Evolutionary conservation across 352 stramenopile genomes (phyloP), one percentile per base, ranked within the genome.

Genomic region (Globisporangium cederbergense): DNA sequence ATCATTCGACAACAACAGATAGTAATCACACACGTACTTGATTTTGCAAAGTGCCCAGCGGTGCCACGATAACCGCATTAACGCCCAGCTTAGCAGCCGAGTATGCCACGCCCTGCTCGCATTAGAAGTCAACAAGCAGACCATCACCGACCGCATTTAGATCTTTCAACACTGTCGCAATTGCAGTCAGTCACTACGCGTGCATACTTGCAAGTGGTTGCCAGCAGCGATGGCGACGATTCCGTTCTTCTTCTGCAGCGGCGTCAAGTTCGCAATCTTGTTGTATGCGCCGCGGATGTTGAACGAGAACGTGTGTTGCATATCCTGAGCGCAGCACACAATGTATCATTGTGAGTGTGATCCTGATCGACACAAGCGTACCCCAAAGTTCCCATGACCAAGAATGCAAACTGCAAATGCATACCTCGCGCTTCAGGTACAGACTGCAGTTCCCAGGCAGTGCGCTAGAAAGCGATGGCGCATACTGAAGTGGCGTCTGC

Each of bases 251-350:
- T 90, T 78, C 62, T 98, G 80, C 51, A 85, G 71, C 16, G 66
- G 52, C n/a, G 88, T 89, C 49, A 99, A 73, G 59, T 93, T 88
- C n/a, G 91, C 95, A 77, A 99, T 99, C 78, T 98, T 98, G 80
- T 99, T 99, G 88, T 99, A 98, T 13, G 97, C 97, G 42, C 97
- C 97, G 46, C 97, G 91, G 60, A 99, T 79, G 79, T 99, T 99
- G 83, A 99, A 99, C 43, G 94, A 98, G 71, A 99, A 99, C 20
- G 98, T 98, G 13, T 96, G 95, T 77, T 99, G 97, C 66, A 97
- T 95, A 70, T 99, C 97, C 78, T 89, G 20, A 45, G 30, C 32
- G 13, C 22, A 65, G 25, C 47, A 30, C 40, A 28, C 25, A 28
- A 28, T 28, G 25, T 2, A 28, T 28, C 25, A 28, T 28, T 28